Conservation (phyloP, 345 rosid species). For the Pelargonium nanum region DNA sequence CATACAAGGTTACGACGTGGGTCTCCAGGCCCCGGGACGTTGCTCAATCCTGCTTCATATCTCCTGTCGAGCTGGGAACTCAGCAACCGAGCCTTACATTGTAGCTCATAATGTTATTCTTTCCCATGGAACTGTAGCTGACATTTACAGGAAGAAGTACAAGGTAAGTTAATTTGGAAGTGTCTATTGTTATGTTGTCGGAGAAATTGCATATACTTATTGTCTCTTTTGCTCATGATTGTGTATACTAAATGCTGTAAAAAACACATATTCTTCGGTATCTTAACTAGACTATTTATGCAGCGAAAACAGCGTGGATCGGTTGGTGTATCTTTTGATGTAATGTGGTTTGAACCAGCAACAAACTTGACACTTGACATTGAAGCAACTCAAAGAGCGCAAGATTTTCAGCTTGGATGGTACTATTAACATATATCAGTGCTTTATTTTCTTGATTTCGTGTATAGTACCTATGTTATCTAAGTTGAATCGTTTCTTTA, state of each 20-base stretch:
- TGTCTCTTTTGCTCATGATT: neutral
- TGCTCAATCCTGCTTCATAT: constrained; percentile 58
- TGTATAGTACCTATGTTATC: neutral
- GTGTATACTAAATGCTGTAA: no score
- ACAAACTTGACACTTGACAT: constrained; percentile 44
- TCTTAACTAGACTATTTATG: constrained; percentile 2
- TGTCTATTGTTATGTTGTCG: no score
- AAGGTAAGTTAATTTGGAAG: no score
- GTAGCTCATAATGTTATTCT: constrained; percentile 74
- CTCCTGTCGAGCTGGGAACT: constrained; percentile 66
- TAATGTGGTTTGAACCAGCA: constrained; percentile 71
- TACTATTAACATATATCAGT: constrained; percentile 12
- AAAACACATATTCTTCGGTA: neutral
- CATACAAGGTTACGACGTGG: constrained; percentile 81
- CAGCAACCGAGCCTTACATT: constrained; percentile 86
- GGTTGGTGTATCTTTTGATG: constrained; percentile 62
- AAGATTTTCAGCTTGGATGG: constrained; percentile 99
- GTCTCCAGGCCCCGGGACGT: constrained; percentile 82
- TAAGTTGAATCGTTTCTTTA: neutral
- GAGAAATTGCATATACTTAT: neutral
- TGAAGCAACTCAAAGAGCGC: constrained; percentile 86
- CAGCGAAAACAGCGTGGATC: constrained; percentile 72
- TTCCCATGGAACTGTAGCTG: constrained; percentile 49
- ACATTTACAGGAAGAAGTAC: constrained; percentile 62
- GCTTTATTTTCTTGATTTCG: neutral